Base-by-base conservation (phyloP, 441 rosid genomes). In the Gossypium davidsonii region DNA sequence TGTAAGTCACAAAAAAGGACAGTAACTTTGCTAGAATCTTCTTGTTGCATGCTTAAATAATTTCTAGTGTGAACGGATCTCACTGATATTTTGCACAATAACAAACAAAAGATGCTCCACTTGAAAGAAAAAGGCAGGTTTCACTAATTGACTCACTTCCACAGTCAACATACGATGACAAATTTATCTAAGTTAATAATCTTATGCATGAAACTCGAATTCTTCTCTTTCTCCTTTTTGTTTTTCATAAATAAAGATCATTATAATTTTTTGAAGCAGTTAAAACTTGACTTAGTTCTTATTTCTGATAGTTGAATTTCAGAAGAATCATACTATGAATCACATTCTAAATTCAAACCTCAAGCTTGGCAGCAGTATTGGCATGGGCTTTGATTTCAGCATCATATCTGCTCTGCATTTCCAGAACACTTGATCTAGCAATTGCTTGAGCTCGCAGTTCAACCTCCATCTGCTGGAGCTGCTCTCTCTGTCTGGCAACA, bases 401-500 rank as follows among this genome's bases (percentile, higher is more conserved):
- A 65, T 90, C 92, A 74, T 78, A 88, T 72, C 72, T 85, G 59
- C 82, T 85, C 76, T 78, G 90, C 70, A 93, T 83, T 67, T 86
- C 87, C 70, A 86, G 73, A 59, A 93, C 85, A 83, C 86, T 90
- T 51, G 90, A 82, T 79, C 89, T 78, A 0, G 88, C 91, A 48
- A 93, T 83, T 73, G 87, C 67, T 64, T 85, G 96, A 12, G 92
- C 93, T 87, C 90, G 85, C 49, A 91, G 88, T 73, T 86, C 93
- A 79, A 87, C 88, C 85, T 96, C 99, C 80, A 87, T 53, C 56
- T 83, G 89, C 62, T 90, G 90, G 55, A 96, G 80, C 67, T 93
- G 97, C 76, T 86, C 94, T 78, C 97, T 88, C 73, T 88, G 85
- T 59, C 86, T 87, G 18, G 90, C 57, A 80, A 96, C 67, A 58